Percentiles rank a stretch among this genome's conserved stretches.
Evolutionary conservation across 352 stramenopile species (phyloP).

Genomic region (Pelagophyceae sp.): DNA sequence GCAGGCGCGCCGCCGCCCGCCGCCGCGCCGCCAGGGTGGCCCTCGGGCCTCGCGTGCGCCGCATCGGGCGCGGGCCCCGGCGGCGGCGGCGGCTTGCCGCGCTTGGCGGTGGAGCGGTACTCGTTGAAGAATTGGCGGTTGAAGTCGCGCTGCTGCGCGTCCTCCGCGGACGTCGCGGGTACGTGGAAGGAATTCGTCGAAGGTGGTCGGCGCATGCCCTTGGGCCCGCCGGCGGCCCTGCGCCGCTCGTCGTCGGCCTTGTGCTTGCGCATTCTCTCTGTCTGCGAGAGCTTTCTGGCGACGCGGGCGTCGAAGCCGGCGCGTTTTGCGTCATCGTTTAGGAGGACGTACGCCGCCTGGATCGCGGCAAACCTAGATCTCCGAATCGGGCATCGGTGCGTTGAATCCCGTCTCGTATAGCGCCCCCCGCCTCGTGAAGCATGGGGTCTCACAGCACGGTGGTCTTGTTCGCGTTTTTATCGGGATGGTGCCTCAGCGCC

Average conservation of each 20-base stretch:
- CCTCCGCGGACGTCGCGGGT: background rate
- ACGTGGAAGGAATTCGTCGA: conserved; percentile 18
- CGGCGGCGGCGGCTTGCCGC: background rate
- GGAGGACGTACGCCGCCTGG: conserved; percentile 7
- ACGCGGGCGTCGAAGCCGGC: background rate
- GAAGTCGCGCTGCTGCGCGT: conserved; percentile 11
- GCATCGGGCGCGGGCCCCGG: background rate
- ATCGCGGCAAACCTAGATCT: background rate
- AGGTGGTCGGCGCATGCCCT: background rate
- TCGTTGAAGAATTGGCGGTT: background rate
- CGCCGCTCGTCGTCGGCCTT: background rate
- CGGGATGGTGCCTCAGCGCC: conserved; percentile 86
- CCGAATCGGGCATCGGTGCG: too few species aligned
- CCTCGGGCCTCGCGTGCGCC: background rate
- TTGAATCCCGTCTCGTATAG: too few species aligned
- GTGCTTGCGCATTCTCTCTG: background rate
- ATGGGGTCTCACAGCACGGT: background rate
- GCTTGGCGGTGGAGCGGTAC: background rate
- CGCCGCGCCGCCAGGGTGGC: background rate
- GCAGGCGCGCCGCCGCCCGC: too few species aligned
- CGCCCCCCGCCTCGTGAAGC: too few species aligned
- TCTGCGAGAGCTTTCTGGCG: background rate
- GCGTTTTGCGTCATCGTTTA: conserved; percentile 13
- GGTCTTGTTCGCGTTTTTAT: conserved; percentile 18
- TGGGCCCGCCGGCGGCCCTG: background rate